Evolutionary conservation across 2,329 filamentous ascomycete genomes (phyloP).

Genomic region (Colletotrichum tropicicola): DNA sequence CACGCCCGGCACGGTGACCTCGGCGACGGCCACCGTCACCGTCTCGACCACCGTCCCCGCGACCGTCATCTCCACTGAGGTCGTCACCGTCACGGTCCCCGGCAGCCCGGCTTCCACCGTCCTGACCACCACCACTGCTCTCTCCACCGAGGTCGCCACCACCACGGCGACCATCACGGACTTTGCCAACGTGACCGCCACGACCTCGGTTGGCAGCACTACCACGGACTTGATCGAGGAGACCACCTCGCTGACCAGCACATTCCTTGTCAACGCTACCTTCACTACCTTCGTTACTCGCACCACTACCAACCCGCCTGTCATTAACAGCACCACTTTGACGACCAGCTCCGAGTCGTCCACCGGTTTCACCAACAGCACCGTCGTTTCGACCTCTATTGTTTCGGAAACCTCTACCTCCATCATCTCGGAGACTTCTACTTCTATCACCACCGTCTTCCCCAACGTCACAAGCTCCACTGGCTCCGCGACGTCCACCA

Average conservation of each 20-base stretch:
- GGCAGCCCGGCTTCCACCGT: constrained; percentile 5
- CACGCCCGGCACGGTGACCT: constrained; percentile 31
- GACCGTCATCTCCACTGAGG: constrained; percentile 21
- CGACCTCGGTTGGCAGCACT: constrained; percentile 17
- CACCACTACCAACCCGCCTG: constrained; percentile 1
- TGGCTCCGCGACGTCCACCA: neutral
- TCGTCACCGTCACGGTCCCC: constrained; percentile 27
- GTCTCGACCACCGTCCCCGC: constrained; percentile 25
- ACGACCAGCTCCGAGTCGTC: neutral
- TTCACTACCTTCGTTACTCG: constrained; percentile 27
- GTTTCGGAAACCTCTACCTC: neutral
- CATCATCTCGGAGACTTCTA: neutral
- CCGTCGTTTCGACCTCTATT: neutral
- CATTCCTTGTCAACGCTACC: constrained; percentile 23
- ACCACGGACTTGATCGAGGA: constrained; percentile 24
- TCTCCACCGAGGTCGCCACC: constrained; percentile 1
- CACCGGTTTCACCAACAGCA: neutral
- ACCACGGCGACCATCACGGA: neutral
- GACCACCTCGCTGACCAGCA: constrained; percentile 18
- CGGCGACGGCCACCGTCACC: constrained; percentile 15
- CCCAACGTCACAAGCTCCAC: neutral
- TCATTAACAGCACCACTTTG: constrained; percentile 2
- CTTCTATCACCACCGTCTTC: neutral
- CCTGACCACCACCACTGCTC: neutral
- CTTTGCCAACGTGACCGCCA: constrained; percentile 9